Conservation (phyloP, 2,329 filamentous ascomycete species). For the Graphilbum fragrans region DNA sequence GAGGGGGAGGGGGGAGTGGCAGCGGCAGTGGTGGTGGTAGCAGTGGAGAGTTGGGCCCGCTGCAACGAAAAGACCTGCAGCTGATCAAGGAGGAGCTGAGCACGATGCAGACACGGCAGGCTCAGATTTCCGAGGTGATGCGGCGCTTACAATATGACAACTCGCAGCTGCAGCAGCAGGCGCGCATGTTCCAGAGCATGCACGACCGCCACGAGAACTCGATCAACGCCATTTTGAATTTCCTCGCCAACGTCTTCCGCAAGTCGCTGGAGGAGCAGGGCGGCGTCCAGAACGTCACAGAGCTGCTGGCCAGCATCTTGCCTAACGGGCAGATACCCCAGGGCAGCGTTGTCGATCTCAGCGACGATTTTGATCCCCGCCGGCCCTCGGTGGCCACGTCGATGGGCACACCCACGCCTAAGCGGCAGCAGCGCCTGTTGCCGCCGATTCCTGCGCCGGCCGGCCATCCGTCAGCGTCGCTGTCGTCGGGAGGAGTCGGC, state of each 20-base stretch:
- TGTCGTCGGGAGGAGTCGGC: too few species aligned
- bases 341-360: conserved; percentile 44
- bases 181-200: conserved; percentile 76
- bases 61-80: conserved; percentile 61
- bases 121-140: conserved; percentile 74
- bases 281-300: conserved; percentile 63
- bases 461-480: conserved; percentile 13
- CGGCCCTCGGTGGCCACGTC: conserved; percentile 23
- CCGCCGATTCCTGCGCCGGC: conserved; percentile 39
- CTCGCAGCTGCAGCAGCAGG: conserved; percentile 76
- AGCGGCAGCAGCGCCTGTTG: conserved; percentile 40
- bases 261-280: conserved; percentile 81
- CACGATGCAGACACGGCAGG: conserved; percentile 75
- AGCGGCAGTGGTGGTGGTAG: not conserved
- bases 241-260: conserved; percentile 92
- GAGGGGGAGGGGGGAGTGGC: not conserved
- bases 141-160: conserved; percentile 73
- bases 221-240: conserved; percentile 96
- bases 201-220: conserved; percentile 97
- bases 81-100: conserved; percentile 69
- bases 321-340: conserved; percentile 41
- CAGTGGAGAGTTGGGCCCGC: conserved; percentile 27
- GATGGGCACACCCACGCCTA: conserved; percentile 31
- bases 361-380: conserved; percentile 44
- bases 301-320: conserved; percentile 70